phyloP scores from a whole-genome alignment of 2,329 filamentous ascomycete species.

The Passalora sequoiae region DNA sequence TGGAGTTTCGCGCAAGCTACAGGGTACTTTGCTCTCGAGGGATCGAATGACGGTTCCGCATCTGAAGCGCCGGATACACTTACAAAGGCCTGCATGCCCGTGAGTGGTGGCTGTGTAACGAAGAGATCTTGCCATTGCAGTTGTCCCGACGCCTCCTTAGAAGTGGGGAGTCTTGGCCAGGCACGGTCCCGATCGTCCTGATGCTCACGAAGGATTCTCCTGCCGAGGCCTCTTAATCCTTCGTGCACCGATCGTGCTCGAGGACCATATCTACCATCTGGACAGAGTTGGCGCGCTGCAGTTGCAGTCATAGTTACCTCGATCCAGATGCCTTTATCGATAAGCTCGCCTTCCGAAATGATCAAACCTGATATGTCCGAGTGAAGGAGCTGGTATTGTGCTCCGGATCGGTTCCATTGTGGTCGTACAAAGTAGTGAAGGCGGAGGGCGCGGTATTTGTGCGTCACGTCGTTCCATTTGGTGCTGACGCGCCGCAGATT shows the following conservation, averaged over 20 bases:
- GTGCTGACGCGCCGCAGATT: slow-evolving; percentile 15
- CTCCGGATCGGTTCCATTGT: slow-evolving; percentile 19
- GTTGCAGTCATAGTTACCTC: slow-evolving; percentile 18
- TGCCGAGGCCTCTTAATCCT: slow-evolving; percentile 14
- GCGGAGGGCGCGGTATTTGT: slow-evolving; percentile 23
- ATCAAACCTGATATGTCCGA: slow-evolving; percentile 22
- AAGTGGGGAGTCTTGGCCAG: slow-evolving; percentile 14
- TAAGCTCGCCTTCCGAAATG: slow-evolving; percentile 19
- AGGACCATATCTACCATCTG: slow-evolving; percentile 4
- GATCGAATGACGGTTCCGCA: neutral
- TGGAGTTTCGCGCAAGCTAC: slow-evolving; percentile 22
- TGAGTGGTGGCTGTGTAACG: slow-evolving; percentile 25
- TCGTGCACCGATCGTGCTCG: slow-evolving; percentile 21
- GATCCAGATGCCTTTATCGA: slow-evolving; percentile 27
- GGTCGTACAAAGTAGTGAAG: slow-evolving; percentile 23
- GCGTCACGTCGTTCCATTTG: slow-evolving; percentile 17
- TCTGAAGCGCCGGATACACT: slow-evolving; percentile 2
- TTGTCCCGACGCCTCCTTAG: neutral
- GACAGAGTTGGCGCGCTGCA: slow-evolving; percentile 20
- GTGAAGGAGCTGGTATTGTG: slow-evolving; percentile 23
- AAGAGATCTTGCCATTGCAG: slow-evolving; percentile 18
- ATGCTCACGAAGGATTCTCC: neutral
- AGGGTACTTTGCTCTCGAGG: neutral
- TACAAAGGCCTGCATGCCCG: slow-evolving; percentile 26
- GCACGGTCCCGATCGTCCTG: slow-evolving; percentile 1